These are phyloP conservation scores for Capronia americana DNA, from an alignment of 2,329 filamentous ascomycete species.

Conservation along the genomic window DNA sequence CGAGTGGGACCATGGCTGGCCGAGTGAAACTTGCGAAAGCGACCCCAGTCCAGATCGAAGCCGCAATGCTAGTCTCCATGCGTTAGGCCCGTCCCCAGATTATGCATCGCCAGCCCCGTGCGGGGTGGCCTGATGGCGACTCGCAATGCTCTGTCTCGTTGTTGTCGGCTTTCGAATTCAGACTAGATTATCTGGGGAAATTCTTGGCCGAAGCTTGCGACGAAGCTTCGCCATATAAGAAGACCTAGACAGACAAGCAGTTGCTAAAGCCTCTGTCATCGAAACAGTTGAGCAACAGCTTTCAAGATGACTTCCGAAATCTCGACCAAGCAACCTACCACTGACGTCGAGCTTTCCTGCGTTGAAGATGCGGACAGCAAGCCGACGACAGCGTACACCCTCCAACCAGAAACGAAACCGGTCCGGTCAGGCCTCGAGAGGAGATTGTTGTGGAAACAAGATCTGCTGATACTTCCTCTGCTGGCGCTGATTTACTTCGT, in stretches of 20 bases:
- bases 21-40: not conserved
- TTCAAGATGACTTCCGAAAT: conserved; percentile 1
- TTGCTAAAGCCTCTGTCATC: not conserved
- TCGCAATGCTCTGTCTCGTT: not conserved
- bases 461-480: conserved; percentile 9
- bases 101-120: not conserved
- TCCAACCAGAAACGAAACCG: not conserved
- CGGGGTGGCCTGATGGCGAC: not conserved
- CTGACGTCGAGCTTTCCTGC: conserved; percentile 4
- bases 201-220: not conserved
- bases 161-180: not conserved
- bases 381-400: conserved; percentile 1
- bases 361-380: conserved; percentile 7
- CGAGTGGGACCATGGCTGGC: not conserved
- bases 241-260: not conserved
- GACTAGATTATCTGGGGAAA: not conserved
- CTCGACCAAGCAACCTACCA: not conserved
- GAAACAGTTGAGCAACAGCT: not conserved
- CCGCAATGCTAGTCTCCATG: not conserved
- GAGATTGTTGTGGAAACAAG: conserved; percentile 7
- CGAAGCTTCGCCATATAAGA: conserved; percentile 5
- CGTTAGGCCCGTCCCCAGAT: not conserved
- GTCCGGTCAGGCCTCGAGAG: conserved; percentile 1
- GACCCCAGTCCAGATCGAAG: not conserved
- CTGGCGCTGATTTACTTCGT: conserved; percentile 10